A percentile compares a stretch with the other conserved stretches of the same genome.
Conservation (phyloP, 768 basidiomycete genomes). For the Tricholoma saponaceum region DNA sequence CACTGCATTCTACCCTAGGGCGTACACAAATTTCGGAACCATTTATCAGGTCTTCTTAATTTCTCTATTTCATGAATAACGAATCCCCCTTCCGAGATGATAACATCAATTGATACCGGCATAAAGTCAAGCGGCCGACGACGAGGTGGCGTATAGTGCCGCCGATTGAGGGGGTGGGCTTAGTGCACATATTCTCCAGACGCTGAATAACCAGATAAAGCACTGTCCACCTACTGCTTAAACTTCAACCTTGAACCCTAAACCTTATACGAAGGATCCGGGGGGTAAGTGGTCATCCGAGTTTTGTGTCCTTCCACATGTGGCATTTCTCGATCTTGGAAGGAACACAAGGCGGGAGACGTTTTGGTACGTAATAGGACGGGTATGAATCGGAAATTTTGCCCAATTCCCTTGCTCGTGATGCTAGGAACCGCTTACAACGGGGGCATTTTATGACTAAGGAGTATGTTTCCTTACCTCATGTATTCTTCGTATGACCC, state of each 20-base stretch:
- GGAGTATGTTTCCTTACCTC: neutral
- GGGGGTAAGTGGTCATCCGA: neutral
- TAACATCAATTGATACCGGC: neutral
- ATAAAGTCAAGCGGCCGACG: neutral
- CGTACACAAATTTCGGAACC: neutral
- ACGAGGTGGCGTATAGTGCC: neutral
- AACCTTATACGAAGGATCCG: neutral
- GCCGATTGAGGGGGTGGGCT: neutral
- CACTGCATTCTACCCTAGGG: constrained; percentile 2
- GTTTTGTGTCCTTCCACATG: neutral
- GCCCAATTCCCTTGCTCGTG: neutral
- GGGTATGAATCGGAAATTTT: neutral
- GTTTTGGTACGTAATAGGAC: neutral
- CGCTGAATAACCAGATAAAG: neutral
- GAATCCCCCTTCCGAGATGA: constrained; percentile 4
- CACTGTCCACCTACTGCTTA: neutral
- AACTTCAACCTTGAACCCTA: neutral
- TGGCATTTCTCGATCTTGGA: neutral
- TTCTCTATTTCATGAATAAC: constrained; percentile 4
- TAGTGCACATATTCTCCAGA: neutral
- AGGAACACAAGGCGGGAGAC: neutral
- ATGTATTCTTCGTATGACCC: neutral
- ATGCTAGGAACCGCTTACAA: neutral
- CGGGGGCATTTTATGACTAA: neutral
- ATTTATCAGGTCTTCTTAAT: neutral